phyloP scores from a whole-genome alignment of 2,329 filamentous ascomycete species.

The Aspergillus chevalieri region DNA sequence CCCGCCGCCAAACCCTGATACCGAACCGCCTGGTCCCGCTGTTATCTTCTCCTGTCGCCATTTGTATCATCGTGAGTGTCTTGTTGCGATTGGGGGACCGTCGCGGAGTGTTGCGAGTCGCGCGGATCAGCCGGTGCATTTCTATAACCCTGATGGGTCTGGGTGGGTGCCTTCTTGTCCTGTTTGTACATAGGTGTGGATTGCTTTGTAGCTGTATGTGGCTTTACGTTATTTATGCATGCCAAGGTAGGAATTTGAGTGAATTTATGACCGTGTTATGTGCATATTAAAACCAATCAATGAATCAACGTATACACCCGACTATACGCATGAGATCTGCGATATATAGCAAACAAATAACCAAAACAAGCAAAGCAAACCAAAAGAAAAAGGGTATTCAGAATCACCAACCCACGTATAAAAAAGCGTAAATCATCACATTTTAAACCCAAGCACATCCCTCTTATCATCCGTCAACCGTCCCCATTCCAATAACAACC shows the following conservation, averaged over 20 bases:
- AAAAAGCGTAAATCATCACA: slow-evolving; percentile 1
- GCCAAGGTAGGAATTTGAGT: too few relatives aligned
- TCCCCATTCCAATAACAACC: slow-evolving; percentile 71
- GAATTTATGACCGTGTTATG: neutral
- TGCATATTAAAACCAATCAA: neutral
- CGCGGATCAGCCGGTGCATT: slow-evolving; percentile 6
- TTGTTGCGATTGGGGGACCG: slow-evolving; percentile 24
- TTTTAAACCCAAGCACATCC: slow-evolving; percentile 41
- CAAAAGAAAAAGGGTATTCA: neutral
- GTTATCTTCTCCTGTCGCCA: slow-evolving; percentile 46
- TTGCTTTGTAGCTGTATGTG: neutral
- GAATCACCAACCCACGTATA: neutral
- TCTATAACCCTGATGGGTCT: slow-evolving; percentile 17
- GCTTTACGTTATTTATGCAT: neutral
- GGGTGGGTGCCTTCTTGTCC: slow-evolving; percentile 28
- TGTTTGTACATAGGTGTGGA: slow-evolving; percentile 30
- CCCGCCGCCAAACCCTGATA: neutral
- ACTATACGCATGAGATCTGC: neutral
- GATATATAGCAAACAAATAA: neutral
- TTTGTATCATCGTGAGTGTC: slow-evolving; percentile 43
- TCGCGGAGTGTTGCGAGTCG: neutral
- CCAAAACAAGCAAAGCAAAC: neutral
- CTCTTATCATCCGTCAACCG: slow-evolving; percentile 59
- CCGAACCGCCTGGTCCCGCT: slow-evolving; percentile 20
- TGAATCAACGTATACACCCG: neutral